Evolutionary conservation across 2,329 filamentous ascomycete species (phyloP), one percentile per base, ranked within the genome.

Genomic region (Colletotrichum sp.): DNA sequence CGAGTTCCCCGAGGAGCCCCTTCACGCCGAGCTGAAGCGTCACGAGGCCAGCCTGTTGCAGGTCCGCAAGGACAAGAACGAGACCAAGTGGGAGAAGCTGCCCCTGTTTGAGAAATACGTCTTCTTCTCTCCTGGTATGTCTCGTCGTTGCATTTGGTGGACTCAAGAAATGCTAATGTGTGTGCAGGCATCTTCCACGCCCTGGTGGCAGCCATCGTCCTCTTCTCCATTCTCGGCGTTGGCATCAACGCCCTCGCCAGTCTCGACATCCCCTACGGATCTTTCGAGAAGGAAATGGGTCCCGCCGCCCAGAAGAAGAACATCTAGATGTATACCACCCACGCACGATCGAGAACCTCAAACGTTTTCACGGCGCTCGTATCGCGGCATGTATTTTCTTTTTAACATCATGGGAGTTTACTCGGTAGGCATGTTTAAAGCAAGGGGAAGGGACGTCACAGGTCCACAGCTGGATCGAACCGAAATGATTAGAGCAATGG

Each of bases 241-340:
- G 97, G 94, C 16, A 87, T 99, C 71, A 91, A 86, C 76, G 96
- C 95, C 16, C 89, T 99, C 15, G 88, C 91, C 8, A 96, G 95
- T 79, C 89, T 99, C 21, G 90, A 98, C 84, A 95, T 99, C 34
- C 95, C 95, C 1, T 99, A 99, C 84, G 95, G 95, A 78, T 96
- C 97, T 3, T 99, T 99, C 83, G 96, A 98, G 83, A 98, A 98
- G 89, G 96, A 98, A 80, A 98, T 95, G 89, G 95, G 96, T 0
- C 95, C 95, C n/a, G 89, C 92, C 49, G 94, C 94, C 36, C 95
- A 98, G 86, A 98, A 96, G 92, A 98, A 95, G 86, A 98, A 96
- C 91, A 98, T 95, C 88, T 90, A 93, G 85, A 90, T 89, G 80
- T 86, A 85, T 77, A 49, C 52, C 55, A 71, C 36, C 52, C 32